Evolutionary conservation across 2,329 filamentous ascomycete species (phyloP), one percentile per base, ranked within the genome.

Genomic region (Hypoxylon sp.): DNA sequence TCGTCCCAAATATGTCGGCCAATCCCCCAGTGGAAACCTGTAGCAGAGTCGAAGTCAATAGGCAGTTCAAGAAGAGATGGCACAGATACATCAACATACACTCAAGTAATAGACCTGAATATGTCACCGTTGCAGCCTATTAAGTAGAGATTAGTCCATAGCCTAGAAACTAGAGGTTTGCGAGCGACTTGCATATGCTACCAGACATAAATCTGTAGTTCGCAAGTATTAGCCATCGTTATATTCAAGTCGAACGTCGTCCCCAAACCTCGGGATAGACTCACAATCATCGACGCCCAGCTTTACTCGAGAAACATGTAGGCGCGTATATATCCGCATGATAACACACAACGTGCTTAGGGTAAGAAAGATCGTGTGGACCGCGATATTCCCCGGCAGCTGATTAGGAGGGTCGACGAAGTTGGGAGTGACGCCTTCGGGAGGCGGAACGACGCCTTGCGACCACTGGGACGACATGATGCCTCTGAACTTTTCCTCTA

Each of bases 1-100:
- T 61, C 49, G n/a, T 61, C 49, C 58, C 58, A 61, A 28, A 61
- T 53, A n/a, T 61, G 49, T 28, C 58, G 58, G 5, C 58, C 58
- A 30, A 61, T 53, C 19, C 58, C 58, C 58, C 58, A 61, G 10
- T 48, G 48, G 49, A 61, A 61, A 48, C 49, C 58, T 61, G 48
- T 21, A 11, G 13, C 14, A 19, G 11, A 55, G 7, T 61, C n/a
- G 55, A 41, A 55, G 7, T 61, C n/a, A 61, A 41, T 2, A 28
- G 32, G 19, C 3, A 57, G 53, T n/a, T 36, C 10, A 17, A n/a
- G 2, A 38, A 14, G 48, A 11, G 14, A 23, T 23, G 7, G 23
- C 13, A 28, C 25, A n/a, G 4, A 11, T 34, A 2, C 9, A 43
- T 23, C 38, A 46, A 46, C 53, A 34, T 56, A 56, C 53, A 56